Conservation (phyloP, 2,329 filamentous ascomycete genomes). For the Botrytis porri region DNA sequence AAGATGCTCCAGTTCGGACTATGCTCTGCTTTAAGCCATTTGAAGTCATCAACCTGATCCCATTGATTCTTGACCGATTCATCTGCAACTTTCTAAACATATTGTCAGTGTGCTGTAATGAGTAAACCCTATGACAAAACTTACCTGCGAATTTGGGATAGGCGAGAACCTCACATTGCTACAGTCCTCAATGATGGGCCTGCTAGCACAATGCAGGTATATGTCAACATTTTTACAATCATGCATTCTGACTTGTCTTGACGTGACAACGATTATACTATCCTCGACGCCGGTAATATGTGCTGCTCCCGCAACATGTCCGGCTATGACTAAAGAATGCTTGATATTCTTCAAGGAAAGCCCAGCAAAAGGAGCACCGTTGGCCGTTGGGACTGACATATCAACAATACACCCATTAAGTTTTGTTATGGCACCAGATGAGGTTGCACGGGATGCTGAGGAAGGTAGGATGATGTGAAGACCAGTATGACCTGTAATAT, state of each 20-base stretch:
- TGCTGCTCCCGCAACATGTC: conserved; percentile 73
- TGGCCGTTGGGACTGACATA: conserved; percentile 65
- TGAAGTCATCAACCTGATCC: conserved; percentile 94
- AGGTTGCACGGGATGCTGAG: conserved; percentile 66
- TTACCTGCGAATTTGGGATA: conserved; percentile 66
- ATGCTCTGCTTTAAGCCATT: conserved; percentile 83
- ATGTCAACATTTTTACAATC: conserved; percentile 77
- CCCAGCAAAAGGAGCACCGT: conserved; percentile 65
- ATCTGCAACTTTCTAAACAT: conserved; percentile 29
- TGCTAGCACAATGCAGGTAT: conserved; percentile 76
- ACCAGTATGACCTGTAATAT: conserved; percentile 64
- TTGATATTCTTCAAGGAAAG: conserved; percentile 67
- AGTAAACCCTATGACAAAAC: conserved; percentile 36
- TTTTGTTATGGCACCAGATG: conserved; percentile 69
- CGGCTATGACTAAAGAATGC: conserved; percentile 71
- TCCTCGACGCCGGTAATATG: conserved; percentile 75
- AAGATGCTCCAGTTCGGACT: conserved; percentile 87
- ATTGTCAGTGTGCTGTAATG: conserved; percentile 17
- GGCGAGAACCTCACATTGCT: conserved; percentile 73
- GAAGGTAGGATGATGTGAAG: conserved; percentile 74
- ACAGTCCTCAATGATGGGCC: conserved; percentile 94
- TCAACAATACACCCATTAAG: conserved; percentile 73
- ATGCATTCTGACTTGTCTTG: conserved; percentile 91
- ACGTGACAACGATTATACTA: conserved; percentile 73
- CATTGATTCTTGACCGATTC: conserved; percentile 62